Conservation (phyloP, 495 filamentous ascomycete species). For the Trichocladium antarcticum region DNA sequence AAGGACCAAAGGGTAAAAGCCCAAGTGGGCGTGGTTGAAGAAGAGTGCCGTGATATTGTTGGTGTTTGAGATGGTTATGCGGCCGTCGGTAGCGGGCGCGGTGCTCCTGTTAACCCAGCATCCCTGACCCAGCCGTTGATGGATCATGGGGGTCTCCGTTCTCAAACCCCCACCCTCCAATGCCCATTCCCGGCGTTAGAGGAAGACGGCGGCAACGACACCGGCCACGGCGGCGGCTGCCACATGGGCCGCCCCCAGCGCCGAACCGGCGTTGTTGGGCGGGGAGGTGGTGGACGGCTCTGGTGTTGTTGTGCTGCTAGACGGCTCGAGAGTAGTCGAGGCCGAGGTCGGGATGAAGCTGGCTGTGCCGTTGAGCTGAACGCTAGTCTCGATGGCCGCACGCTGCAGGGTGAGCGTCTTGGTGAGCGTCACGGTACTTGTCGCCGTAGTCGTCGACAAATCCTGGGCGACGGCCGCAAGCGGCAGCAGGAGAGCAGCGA, state of each 20-base stretch:
- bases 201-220: conserved; percentile 34
- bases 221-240: conserved; percentile 36
- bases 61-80: too few relatives aligned
- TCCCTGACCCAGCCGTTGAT: too few relatives aligned
- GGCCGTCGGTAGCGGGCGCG: too few relatives aligned
- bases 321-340: conserved; percentile 11
- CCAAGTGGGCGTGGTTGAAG: not conserved
- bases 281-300: conserved; percentile 5
- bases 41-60: conserved; percentile 1
- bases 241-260: conserved; percentile 28
- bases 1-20: not conserved
- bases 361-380: conserved; percentile 19
- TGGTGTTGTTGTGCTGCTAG: conserved; percentile 14
- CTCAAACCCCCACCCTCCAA: not conserved
- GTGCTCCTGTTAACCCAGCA: too few relatives aligned
- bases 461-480: conserved; percentile 30
- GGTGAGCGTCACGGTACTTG: conserved; percentile 42
- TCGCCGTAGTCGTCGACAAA: conserved; percentile 32
- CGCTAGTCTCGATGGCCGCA: conserved; percentile 18
- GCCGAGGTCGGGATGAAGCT: not conserved
- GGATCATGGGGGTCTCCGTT: too few relatives aligned
- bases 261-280: conserved; percentile 20
- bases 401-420: conserved; percentile 40
- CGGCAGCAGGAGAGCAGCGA: conserved; percentile 35
- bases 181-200: conserved; percentile 20